Evolutionary conservation across 371 early-diverging fungal species (phyloP).

Genomic region (Mucor lusitanicus): DNA sequence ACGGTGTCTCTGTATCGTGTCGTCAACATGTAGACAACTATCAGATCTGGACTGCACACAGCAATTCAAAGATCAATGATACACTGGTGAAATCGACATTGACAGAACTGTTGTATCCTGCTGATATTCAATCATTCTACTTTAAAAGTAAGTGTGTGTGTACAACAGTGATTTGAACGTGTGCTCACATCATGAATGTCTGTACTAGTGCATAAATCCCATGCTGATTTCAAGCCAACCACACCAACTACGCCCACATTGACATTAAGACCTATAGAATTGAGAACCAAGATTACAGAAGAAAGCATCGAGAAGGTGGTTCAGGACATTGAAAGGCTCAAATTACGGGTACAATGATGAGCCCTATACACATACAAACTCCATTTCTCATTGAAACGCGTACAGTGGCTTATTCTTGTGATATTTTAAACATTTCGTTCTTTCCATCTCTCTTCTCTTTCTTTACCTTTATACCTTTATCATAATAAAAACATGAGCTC

Average conservation of each 20-base stretch:
- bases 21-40: conserved; percentile 64
- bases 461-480: neutral
- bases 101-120: conserved; percentile 40
- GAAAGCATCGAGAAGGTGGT: conserved; percentile 27
- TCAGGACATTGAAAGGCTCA: conserved; percentile 38
- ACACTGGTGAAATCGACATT: conserved; percentile 46
- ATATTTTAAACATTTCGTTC: neutral
- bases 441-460: neutral
- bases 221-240: conserved; percentile 43
- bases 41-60: conserved; percentile 65
- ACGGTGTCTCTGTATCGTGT: conserved; percentile 61
- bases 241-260: conserved; percentile 10
- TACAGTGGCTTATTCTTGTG: neutral
- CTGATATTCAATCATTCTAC: conserved; percentile 59
- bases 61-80: conserved; percentile 24
- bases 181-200: neutral
- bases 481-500: conserved; percentile 21
- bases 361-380: neutral
- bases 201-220: conserved; percentile 52
- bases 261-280: conserved; percentile 18
- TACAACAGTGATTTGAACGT: neutral
- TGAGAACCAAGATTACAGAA: conserved; percentile 36
- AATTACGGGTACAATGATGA: conserved; percentile 13
- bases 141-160: conserved; percentile 55
- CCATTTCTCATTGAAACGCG: neutral